Conservation (phyloP, 371 early-diverging fungal species). For the Dichotomocladium elegans region DNA sequence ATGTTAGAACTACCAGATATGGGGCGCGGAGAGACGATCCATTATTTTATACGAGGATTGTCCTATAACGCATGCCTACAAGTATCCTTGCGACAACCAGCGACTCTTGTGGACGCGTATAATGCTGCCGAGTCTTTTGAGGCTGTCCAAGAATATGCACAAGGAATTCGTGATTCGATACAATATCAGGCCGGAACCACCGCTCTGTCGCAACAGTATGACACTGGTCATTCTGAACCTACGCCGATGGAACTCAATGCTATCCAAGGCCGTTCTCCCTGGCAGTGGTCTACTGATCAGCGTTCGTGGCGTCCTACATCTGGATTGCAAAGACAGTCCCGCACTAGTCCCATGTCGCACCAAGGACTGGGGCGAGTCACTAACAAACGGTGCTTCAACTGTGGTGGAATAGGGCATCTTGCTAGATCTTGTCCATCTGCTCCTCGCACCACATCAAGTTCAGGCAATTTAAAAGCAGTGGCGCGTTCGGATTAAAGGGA, state of each 20-base stretch:
- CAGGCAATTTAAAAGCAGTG: too few species aligned
- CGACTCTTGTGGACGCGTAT: background rate
- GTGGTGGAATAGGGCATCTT: constrained; percentile 1
- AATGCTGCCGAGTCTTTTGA: background rate
- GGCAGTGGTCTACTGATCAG: background rate
- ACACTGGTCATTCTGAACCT: background rate
- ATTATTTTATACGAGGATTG: too few species aligned
- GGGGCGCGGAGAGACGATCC: constrained; percentile 1
- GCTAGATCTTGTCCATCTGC: background rate
- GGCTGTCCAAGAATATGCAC: background rate
- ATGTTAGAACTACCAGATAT: too few species aligned
- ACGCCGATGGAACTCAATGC: background rate
- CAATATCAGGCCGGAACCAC: background rate
- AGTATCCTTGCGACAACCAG: background rate
- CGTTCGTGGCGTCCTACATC: background rate
- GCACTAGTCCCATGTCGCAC: too few species aligned
- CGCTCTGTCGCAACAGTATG: too few species aligned
- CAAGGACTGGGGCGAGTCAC: too few species aligned
- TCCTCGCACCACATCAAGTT: background rate
- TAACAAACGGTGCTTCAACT: constrained; percentile 7
- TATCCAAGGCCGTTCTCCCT: background rate
- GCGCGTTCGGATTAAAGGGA: too few species aligned
- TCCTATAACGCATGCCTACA: background rate
- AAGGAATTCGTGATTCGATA: background rate
- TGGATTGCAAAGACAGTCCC: too few species aligned